Percentiles rank a stretch among this genome's conserved stretches.
Conservation (phyloP, 2,329 filamentous ascomycete genomes). For the Colletotrichum salicis region DNA sequence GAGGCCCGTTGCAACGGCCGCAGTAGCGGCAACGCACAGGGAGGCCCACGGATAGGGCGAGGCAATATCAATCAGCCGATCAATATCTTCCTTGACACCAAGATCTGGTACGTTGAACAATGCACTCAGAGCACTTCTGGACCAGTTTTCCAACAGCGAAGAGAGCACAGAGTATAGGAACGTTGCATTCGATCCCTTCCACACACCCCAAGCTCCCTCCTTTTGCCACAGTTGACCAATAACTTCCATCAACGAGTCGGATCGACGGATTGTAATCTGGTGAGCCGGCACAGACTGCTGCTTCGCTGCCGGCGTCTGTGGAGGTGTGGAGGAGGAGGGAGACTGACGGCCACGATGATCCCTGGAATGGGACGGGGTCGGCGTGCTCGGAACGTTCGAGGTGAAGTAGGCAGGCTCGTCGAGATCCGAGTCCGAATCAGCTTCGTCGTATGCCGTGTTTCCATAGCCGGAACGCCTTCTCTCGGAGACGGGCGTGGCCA, state of each 20-base stretch:
- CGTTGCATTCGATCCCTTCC: slow-evolving; percentile 92
- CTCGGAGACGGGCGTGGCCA: slow-evolving; percentile 40
- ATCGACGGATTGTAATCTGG: slow-evolving; percentile 76
- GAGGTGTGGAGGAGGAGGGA: slow-evolving; percentile 43
- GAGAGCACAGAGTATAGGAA: slow-evolving; percentile 91
- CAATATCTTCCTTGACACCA: slow-evolving; percentile 78
- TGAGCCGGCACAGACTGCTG: slow-evolving; percentile 57
- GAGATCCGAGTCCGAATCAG: slow-evolving; percentile 74
- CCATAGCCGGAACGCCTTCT: slow-evolving; percentile 46
- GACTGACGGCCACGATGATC: slow-evolving; percentile 45
- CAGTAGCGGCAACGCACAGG: slow-evolving; percentile 75
- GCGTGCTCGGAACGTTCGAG: slow-evolving; percentile 67
- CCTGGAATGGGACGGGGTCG: slow-evolving; percentile 55
- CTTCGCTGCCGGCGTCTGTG: slow-evolving; percentile 49
- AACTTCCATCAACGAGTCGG: slow-evolving; percentile 86
- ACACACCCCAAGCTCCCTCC: slow-evolving; percentile 90
- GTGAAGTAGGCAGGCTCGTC: slow-evolving; percentile 91
- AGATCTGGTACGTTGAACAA: slow-evolving; percentile 90
- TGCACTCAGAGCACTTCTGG: slow-evolving; percentile 88
- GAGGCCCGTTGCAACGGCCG: slow-evolving; percentile 78
- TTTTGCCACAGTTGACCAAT: slow-evolving; percentile 89
- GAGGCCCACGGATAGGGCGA: slow-evolving; percentile 86
- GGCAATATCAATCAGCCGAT: slow-evolving; percentile 77
- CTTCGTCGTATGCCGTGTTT: slow-evolving; percentile 49
- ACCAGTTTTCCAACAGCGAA: slow-evolving; percentile 91